Conservation (phyloP, 345 rosid species). For the Eucalyptus marginata region DNA sequence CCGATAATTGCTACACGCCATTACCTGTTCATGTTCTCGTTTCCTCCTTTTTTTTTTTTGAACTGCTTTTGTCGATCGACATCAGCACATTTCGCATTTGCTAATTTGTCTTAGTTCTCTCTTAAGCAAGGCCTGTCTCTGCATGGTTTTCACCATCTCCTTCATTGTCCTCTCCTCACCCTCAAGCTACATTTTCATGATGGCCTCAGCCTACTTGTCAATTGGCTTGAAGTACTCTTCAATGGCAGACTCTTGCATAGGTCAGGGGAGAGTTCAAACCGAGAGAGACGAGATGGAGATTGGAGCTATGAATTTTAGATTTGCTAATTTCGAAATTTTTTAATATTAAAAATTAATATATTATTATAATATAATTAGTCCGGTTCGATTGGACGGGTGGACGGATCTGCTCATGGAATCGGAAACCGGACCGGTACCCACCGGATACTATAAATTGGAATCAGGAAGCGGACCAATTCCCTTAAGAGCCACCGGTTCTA, state of each 20-base stretch:
- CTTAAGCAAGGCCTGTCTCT: slow-evolving; percentile 42
- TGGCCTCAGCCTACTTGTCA: slow-evolving; percentile 56
- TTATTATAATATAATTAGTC: too few species aligned
- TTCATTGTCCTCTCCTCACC: slow-evolving; percentile 66
- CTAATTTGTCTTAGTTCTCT: slow-evolving; percentile 36
- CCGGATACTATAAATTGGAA: too few species aligned
- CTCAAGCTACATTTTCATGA: slow-evolving; percentile 78
- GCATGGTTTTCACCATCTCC: slow-evolving; percentile 52
- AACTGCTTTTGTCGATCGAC: background rate
- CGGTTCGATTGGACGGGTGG: rapidly evolving
- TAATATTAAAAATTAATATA: too few species aligned
- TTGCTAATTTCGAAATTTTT: too few species aligned
- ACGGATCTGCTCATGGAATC: rapidly evolving
- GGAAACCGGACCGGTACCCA: rapidly evolving
- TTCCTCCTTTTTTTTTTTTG: background rate
- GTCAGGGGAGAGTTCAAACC: background rate
- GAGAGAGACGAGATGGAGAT: too few species aligned
- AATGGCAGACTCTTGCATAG: slow-evolving; percentile 54
- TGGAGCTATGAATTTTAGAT: too few species aligned
- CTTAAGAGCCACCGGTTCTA: too few species aligned
- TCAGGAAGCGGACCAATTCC: too few species aligned
- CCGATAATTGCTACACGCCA: background rate
- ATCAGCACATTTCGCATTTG: background rate
- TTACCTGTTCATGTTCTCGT: background rate
- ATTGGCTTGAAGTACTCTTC: slow-evolving; percentile 77